These are phyloP conservation scores for Vitis labrusca DNA, from an alignment of 164 flowering plant species.

Conservation along the genomic window DNA sequence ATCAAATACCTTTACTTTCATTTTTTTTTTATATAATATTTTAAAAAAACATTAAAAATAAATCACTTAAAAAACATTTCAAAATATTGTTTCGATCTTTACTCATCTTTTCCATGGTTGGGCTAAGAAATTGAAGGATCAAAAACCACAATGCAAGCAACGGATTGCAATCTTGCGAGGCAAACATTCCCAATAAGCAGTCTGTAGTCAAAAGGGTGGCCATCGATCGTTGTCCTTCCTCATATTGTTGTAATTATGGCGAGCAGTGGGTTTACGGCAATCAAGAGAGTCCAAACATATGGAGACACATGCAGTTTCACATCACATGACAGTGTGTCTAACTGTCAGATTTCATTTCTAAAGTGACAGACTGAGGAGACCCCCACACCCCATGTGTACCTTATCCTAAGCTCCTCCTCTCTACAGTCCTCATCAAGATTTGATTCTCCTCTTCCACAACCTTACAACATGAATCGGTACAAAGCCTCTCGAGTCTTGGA, in stretches of 20 bases:
- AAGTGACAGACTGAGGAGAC: background rate
- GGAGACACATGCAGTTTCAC: background rate
- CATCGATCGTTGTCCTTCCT: background rate
- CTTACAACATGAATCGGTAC: slow-evolving; percentile 6
- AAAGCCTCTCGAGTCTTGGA: background rate
- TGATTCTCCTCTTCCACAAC: slow-evolving; percentile 9
- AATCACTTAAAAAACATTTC: too few species aligned
- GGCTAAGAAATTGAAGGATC: too few species aligned
- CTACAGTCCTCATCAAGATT: slow-evolving; percentile 1
- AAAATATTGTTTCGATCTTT: too few species aligned
- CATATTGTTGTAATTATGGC: background rate
- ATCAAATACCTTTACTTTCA: too few species aligned
- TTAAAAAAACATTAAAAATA: too few species aligned
- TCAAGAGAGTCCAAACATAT: background rate
- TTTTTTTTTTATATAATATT: too few species aligned
- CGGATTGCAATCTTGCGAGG: too few species aligned
- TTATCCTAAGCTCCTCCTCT: background rate
- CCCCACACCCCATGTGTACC: slow-evolving; percentile 7
- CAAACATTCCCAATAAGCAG: too few species aligned
- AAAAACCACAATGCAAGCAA: too few species aligned
- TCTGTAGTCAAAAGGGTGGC: too few species aligned
- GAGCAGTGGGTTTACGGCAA: background rate
- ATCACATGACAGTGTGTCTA: background rate
- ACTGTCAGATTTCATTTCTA: background rate
- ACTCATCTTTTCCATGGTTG: too few species aligned